Percentiles rank a stretch among this genome's conserved stretches.
These are phyloP conservation scores for Jaltomata sinuosa DNA, from an alignment of 257 asterid species.

Conservation along the genomic window DNA sequence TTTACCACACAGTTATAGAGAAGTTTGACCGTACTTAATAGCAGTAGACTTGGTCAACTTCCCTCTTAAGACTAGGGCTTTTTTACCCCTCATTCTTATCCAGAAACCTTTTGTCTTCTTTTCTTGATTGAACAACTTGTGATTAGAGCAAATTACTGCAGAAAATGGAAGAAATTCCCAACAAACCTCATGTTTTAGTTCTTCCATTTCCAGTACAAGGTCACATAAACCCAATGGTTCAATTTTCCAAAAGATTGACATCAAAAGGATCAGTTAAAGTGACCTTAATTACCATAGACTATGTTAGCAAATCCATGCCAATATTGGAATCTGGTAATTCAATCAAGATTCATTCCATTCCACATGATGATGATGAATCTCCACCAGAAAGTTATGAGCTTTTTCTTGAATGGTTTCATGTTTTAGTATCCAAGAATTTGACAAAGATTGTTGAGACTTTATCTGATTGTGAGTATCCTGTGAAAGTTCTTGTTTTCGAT, in stretches of 20 bases:
- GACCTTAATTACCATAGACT: slow-evolving; percentile 18
- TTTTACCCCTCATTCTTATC: neutral
- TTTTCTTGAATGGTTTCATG: slow-evolving; percentile 10
- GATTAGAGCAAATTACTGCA: neutral
- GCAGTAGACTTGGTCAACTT: neutral
- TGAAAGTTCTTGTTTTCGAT: slow-evolving; percentile 16
- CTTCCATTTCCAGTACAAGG: slow-evolving; percentile 49
- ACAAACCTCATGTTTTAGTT: slow-evolving; percentile 15
- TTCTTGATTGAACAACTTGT: neutral
- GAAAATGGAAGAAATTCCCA: neutral
- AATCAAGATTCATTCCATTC: slow-evolving; percentile 16
- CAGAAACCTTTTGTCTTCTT: neutral
- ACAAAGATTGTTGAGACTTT: slow-evolving; percentile 9
- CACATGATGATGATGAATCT: slow-evolving; percentile 11
- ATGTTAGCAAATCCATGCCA: neutral
- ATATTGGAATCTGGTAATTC: neutral
- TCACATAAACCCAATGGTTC: slow-evolving; percentile 45
- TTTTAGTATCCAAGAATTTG: slow-evolving; percentile 1
- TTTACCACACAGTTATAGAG: too few species aligned
- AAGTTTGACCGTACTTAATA: neutral
- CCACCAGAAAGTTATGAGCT: slow-evolving; percentile 1
- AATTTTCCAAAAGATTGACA: slow-evolving; percentile 34
- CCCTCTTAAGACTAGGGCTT: neutral
- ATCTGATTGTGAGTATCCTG: neutral
- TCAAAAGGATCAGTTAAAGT: slow-evolving; percentile 18